These are phyloP conservation scores for Cordyceps farinosa DNA, from an alignment of 2,329 filamentous ascomycete genomes.

Conservation along the genomic window DNA sequence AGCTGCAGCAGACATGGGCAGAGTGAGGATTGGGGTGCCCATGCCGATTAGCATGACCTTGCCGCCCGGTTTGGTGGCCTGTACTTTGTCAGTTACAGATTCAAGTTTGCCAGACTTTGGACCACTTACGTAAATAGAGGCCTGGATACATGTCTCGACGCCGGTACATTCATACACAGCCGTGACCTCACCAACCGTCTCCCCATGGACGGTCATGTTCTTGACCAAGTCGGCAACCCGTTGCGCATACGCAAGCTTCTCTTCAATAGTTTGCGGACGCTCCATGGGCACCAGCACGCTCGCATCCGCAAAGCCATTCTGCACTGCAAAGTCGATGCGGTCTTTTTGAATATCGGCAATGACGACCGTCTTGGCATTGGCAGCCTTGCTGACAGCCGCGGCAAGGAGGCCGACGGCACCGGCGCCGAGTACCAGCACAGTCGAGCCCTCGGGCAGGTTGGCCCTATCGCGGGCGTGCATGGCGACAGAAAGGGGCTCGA, in stretches of 20 bases:
- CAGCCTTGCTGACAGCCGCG: conserved; percentile 53
- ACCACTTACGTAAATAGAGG: conserved; percentile 61
- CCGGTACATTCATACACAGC: conserved; percentile 77
- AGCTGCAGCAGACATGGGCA: conserved; percentile 65
- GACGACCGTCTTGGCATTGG: conserved; percentile 42
- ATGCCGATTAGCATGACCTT: conserved; percentile 69
- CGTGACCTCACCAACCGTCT: conserved; percentile 59
- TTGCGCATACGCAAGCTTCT: conserved; percentile 50
- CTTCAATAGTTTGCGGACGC: conserved; percentile 47
- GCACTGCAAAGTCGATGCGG: conserved; percentile 54
- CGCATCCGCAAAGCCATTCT: conserved; percentile 53
- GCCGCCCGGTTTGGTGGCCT: conserved; percentile 63
- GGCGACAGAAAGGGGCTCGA: conserved; percentile 58
- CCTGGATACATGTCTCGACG: conserved; percentile 71
- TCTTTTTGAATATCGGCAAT: conserved; percentile 56
- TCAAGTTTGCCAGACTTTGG: no score
- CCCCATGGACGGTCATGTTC: conserved; percentile 33
- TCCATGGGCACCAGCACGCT: conserved; percentile 48
- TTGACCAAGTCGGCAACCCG: conserved; percentile 45
- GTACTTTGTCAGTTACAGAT: not conserved
- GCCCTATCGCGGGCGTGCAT: conserved; percentile 53
- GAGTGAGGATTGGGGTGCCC: conserved; percentile 66
- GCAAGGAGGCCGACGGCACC: conserved; percentile 59
- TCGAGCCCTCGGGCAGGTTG: conserved; percentile 35
- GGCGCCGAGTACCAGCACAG: conserved; percentile 56